Base-by-base conservation (phyloP, 2,329 filamentous ascomycete genomes). In the Hymenoscyphus scutula region DNA sequence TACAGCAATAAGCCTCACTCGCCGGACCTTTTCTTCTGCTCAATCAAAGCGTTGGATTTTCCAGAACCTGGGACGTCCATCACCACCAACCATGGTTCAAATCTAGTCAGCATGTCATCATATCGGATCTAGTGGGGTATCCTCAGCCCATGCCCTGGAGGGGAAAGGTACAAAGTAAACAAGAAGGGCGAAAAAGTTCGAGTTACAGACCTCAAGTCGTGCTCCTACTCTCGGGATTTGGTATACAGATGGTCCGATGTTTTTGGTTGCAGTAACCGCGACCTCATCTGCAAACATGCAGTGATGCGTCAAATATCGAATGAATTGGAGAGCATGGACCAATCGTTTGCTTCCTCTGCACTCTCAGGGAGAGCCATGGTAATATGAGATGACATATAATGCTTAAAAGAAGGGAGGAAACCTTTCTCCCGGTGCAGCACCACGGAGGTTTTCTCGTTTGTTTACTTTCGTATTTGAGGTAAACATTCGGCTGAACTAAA, bases 1-100 rank as follows among this genome's bases (percentile, higher is more conserved):
- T 25, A 51, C 45, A 51, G 45, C 45, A 51, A 51, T 51, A 5
- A 25, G 45, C 45, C n/a, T 23, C 45, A 51, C 25, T 51, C 45
- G 45, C 2, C 19, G 45, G 23, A 25, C 5, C n/a, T 25, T 48
- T 51, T 51, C 45, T 51, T 51, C 11, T 7, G 45, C 19, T 51
- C 19, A 13, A 25, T 51, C 45, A 23, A 51, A 51, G 45, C 45
- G 45, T 13, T 13, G 45, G n/a, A 13, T 51, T 25, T 23, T 23
- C 45, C 25, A 2, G 10, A 51, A 25, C 45, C 45, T 25, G 19
- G 45, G 19, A 51, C 8, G 19, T 13, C 45, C 45, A 23, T 45
- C 38, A n/a, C 38, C 38, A n/a, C 38, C 38, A n/a, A 51, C 23
- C 45, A 51, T 51, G 45, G 45, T 23, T 51, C 41, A 25, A 29